phyloP scores from a whole-genome alignment of 108 stramenopile species.

The Cyclostephanos tholiformis region DNA sequence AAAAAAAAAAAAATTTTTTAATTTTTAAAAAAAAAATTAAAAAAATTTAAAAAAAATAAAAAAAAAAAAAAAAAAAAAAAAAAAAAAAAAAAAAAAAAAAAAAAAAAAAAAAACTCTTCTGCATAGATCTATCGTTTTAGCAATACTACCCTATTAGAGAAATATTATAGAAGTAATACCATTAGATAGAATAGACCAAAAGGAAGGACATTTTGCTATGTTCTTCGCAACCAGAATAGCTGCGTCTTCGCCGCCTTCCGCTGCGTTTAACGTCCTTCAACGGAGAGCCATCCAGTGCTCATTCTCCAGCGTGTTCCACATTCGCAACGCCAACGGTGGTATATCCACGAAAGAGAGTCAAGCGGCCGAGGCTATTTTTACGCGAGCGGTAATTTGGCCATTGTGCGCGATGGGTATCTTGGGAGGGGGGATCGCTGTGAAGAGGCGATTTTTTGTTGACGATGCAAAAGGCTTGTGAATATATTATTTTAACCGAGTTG shows the following conservation, averaged over 20 bases:
- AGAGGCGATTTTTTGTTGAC: constrained; percentile 19
- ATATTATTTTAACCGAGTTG: background rate
- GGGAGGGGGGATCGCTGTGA: constrained; percentile 11
- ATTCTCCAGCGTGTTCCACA: constrained; percentile 37
- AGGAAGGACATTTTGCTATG: background rate
- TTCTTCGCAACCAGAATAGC: constrained; percentile 14
- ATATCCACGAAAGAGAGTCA: constrained; percentile 14
- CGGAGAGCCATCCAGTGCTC: constrained; percentile 40
- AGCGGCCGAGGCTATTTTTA: constrained; percentile 33
- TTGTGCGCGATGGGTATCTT: constrained; percentile 31
- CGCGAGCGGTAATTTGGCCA: constrained; percentile 31
- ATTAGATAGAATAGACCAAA: background rate
- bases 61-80: no score
- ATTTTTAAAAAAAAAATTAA: no score
- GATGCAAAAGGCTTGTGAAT: background rate
- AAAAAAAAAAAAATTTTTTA: no score
- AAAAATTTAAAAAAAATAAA: no score
- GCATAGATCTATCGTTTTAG: no score
- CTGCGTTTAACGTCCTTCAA: constrained; percentile 24
- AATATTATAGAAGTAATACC: no score
- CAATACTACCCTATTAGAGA: no score
- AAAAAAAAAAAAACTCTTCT: no score
- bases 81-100: no score
- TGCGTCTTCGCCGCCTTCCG: constrained; percentile 22
- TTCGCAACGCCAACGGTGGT: constrained; percentile 27